These are phyloP conservation scores for Diaporthe longicolla DNA, from an alignment of 2,329 filamentous ascomycete species.

Conservation along the genomic window DNA sequence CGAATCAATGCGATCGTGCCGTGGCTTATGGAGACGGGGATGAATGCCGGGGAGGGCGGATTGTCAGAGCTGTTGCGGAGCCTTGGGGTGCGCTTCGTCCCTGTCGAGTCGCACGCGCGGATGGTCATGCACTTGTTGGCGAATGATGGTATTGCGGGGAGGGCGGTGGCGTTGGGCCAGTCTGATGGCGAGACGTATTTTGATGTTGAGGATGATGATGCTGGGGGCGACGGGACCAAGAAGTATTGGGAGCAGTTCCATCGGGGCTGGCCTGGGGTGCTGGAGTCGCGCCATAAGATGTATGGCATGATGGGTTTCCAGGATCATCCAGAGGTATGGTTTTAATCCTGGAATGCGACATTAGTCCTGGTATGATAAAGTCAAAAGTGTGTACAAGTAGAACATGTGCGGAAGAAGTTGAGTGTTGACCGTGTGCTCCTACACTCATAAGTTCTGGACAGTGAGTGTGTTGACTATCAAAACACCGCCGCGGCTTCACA, in stretches of 20 bases:
- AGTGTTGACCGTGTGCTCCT: too few species aligned
- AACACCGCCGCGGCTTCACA: too few species aligned
- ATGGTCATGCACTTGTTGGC: background rate
- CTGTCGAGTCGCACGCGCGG: background rate
- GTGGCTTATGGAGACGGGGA: slow-evolving; percentile 24
- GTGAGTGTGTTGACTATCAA: too few species aligned
- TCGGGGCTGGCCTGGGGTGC: background rate
- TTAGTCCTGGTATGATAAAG: too few species aligned
- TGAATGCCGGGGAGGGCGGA: background rate
- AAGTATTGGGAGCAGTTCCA: slow-evolving; percentile 1
- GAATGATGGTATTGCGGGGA: background rate
- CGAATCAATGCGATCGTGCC: slow-evolving; percentile 24
- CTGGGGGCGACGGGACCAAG: background rate
- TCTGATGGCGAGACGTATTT: background rate
- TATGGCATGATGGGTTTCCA: background rate
- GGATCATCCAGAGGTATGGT: background rate
- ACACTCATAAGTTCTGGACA: too few species aligned
- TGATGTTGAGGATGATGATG: slow-evolving; percentile 8
- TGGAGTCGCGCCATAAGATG: background rate
- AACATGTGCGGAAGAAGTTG: too few species aligned
- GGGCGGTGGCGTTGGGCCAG: slow-evolving; percentile 12
- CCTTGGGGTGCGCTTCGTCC: background rate
- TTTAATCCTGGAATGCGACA: background rate
- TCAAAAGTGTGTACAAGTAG: too few species aligned
- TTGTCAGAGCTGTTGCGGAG: background rate